A percentile compares a stretch with the other conserved stretches of the same genome.
Evolutionary conservation across 495 filamentous ascomycete species (phyloP).

Genomic region (Hypoxylon crocopeplum): DNA sequence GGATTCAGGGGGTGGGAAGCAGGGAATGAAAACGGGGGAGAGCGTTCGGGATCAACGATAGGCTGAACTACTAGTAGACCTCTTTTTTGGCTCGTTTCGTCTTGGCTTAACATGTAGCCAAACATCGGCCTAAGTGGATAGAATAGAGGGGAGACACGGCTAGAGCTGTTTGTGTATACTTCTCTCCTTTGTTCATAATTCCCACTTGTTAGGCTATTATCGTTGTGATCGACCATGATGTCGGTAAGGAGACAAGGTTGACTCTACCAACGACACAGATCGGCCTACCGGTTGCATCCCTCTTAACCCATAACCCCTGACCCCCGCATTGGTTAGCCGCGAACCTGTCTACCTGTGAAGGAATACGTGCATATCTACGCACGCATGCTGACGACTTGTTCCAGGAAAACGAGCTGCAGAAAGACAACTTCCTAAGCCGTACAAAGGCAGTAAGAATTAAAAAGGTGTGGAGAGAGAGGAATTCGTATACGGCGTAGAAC

Average conservation of each 20-base stretch:
- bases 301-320: background rate
- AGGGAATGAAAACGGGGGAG: slow-evolving; percentile 27
- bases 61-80: slow-evolving; percentile 28
- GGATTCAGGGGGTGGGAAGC: slow-evolving; percentile 9
- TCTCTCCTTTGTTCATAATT: background rate
- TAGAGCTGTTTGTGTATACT: background rate
- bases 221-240: background rate
- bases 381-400: slow-evolving; percentile 15
- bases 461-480: slow-evolving; percentile 1
- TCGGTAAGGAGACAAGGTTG: background rate
- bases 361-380: slow-evolving; percentile 2
- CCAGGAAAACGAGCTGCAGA: slow-evolving; percentile 17
- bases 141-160: background rate
- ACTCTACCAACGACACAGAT: slow-evolving; percentile 22
- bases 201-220: slow-evolving; percentile 6
- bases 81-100: slow-evolving; percentile 43
- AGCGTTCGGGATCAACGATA: slow-evolving; percentile 22
- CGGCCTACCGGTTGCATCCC: background rate
- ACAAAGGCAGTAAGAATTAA: slow-evolving; percentile 7
- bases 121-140: slow-evolving; percentile 18
- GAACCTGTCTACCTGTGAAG: background rate
- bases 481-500: slow-evolving; percentile 11
- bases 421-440: slow-evolving; percentile 18
- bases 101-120: slow-evolving; percentile 31
- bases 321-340: slow-evolving; percentile 8